Evolutionary conservation across 805 yeast species (phyloP).

Genomic region (Wickerhamia fluorescens): DNA sequence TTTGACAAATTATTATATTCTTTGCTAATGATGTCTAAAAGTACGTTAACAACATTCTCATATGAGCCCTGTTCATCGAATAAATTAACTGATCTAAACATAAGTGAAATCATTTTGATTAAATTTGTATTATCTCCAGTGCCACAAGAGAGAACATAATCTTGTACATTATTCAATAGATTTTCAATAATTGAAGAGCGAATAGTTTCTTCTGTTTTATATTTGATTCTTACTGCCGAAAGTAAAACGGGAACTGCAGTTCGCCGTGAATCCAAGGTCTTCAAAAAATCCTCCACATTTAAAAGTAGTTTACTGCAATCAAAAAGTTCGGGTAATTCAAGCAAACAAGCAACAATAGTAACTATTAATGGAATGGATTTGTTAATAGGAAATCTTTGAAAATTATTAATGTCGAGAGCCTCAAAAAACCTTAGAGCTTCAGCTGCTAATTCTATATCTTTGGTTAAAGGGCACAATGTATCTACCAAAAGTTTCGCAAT

Average conservation of each 20-base stretch:
- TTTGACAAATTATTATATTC: conserved; percentile 6
- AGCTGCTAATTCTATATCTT: conserved; percentile 6
- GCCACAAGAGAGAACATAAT: not conserved
- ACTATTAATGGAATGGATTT: conserved; percentile 6
- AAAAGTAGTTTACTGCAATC: too few relatives aligned
- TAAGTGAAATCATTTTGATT: conserved; percentile 2
- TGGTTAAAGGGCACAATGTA: conserved; percentile 15
- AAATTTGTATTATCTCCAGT: not conserved
- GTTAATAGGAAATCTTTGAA: conserved; percentile 1
- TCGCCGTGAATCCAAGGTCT: too few relatives aligned
- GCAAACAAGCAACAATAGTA: conserved; percentile 5
- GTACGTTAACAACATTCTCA: conserved; percentile 3
- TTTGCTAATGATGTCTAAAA: conserved; percentile 3
- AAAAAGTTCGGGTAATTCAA: too few relatives aligned
- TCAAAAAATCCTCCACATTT: too few relatives aligned
- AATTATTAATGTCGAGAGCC: conserved; percentile 7
- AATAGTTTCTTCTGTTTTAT: too few relatives aligned
- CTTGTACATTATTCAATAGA: conserved; percentile 7
- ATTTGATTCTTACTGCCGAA: too few relatives aligned
- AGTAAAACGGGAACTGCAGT: too few relatives aligned
- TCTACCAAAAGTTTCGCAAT: conserved; percentile 14
- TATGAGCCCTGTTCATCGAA: not conserved
- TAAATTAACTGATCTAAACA: conserved; percentile 4
- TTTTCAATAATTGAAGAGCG: conserved; percentile 6
- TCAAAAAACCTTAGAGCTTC: conserved; percentile 22